Evolutionary conservation across 225 moss, liverwort and hornwort species (phyloP).

Genomic region (Climacium dendroides): DNA sequence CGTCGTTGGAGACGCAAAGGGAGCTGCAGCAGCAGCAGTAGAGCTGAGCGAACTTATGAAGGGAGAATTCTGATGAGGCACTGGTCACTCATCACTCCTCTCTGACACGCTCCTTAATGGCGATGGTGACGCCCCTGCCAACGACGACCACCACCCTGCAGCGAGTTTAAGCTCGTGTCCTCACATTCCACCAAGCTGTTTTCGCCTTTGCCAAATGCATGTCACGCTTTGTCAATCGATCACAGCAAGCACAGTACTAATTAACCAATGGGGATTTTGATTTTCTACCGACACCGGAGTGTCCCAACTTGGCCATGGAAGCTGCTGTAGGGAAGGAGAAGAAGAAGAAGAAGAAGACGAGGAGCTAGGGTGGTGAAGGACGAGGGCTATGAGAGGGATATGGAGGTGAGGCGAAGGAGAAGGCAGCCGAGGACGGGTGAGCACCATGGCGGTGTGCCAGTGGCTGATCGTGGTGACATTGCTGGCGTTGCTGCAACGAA

Average conservation of each 20-base stretch:
- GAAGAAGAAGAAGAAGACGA: neutral
- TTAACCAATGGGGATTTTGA: neutral
- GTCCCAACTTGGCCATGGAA: neutral
- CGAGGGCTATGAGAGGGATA: neutral
- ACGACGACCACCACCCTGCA: conserved; percentile 1
- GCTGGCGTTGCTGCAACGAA: neutral
- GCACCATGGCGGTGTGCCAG: conserved; percentile 1
- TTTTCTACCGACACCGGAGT: neutral
- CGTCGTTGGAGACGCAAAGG: neutral
- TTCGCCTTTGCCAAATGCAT: neutral
- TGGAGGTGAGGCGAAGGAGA: conserved; percentile 13
- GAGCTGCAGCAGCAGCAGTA: neutral
- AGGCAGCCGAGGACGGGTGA: neutral
- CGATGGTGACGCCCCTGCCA: conserved; percentile 16
- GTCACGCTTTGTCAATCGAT: neutral
- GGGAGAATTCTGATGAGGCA: neutral
- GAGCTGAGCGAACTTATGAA: neutral
- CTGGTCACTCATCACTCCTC: conserved; percentile 19
- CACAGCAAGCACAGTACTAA: neutral
- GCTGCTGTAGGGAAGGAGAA: neutral
- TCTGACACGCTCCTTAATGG: conserved; percentile 21
- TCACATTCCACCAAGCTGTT: neutral
- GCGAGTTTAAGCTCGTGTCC: neutral
- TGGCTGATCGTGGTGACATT: neutral
- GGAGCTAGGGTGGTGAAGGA: neutral